These are phyloP conservation scores for Boletus sp. DNA, from an alignment of 768 basidiomycete species.

Conservation along the genomic window DNA sequence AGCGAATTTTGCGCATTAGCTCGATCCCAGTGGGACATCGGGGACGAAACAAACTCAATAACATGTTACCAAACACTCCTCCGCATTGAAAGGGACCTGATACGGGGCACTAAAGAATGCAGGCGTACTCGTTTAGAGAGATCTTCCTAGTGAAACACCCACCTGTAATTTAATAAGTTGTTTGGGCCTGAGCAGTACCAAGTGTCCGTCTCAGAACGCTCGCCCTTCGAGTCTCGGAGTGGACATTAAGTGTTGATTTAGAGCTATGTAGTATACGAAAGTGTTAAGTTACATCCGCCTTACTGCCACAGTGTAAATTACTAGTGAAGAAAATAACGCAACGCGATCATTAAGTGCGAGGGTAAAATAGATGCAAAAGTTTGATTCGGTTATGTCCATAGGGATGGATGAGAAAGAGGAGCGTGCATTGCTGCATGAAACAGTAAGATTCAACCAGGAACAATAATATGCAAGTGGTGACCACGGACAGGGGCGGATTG, in stretches of 20 bases:
- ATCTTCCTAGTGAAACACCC: neutral
- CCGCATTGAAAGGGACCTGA: neutral
- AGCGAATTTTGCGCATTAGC: neutral
- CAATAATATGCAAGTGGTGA: neutral
- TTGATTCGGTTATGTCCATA: neutral
- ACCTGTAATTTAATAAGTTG: neutral
- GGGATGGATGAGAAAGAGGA: neutral
- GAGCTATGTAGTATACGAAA: neutral
- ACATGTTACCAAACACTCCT: neutral
- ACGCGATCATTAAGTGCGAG: neutral
- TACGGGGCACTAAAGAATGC: neutral
- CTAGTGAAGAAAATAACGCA: neutral
- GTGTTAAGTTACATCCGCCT: neutral
- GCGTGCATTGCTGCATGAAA: neutral
- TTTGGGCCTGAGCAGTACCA: neutral
- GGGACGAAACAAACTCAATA: neutral
- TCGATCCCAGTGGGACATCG: too few species aligned
- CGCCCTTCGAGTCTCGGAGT: neutral
- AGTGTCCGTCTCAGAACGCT: neutral
- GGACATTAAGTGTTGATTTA: neutral
- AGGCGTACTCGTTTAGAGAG: neutral
- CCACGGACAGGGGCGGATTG: too few species aligned
- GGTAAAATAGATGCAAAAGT: neutral
- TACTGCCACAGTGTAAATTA: neutral
- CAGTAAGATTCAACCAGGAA: neutral